Conservation (phyloP, 208 protist genomes). For the Strigomonas galati region DNA sequence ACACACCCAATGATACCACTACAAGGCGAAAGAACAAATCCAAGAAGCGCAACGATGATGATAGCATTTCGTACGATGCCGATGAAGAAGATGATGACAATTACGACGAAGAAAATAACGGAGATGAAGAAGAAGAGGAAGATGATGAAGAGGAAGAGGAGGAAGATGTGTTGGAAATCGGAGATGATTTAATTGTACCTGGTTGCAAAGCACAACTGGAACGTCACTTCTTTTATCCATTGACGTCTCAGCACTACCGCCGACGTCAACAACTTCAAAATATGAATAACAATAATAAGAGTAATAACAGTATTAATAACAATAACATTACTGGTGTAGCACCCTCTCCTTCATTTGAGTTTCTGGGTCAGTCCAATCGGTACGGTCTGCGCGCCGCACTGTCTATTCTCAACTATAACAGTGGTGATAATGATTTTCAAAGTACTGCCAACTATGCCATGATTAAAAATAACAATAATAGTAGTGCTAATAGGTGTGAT, state of each 20-base stretch:
- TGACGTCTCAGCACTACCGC: background rate
- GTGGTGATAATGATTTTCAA: background rate
- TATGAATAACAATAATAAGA: background rate
- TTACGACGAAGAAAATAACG: slow-evolving; percentile 1
- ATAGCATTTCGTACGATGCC: background rate
- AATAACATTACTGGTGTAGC: background rate
- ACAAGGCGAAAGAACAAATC: background rate
- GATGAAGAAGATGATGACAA: background rate
- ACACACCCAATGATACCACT: background rate
- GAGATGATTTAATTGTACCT: slow-evolving; percentile 25
- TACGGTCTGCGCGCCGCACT: background rate
- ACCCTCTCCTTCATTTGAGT: background rate
- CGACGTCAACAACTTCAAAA: background rate
- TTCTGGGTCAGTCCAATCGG: background rate
- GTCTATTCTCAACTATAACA: background rate
- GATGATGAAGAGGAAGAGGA: slow-evolving; percentile 10
- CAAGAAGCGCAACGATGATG: background rate
- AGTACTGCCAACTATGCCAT: no score
- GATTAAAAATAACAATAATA: background rate
- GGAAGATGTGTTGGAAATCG: background rate
- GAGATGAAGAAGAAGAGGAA: slow-evolving; percentile 1
- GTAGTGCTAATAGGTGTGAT: no score
- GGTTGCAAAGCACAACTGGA: slow-evolving; percentile 22
- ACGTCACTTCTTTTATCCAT: background rate
- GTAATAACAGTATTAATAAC: background rate